Evolutionary conservation across 768 basidiomycete species (phyloP), one percentile per base, ranked within the genome.

Genomic region (Coprinopsis sp.): DNA sequence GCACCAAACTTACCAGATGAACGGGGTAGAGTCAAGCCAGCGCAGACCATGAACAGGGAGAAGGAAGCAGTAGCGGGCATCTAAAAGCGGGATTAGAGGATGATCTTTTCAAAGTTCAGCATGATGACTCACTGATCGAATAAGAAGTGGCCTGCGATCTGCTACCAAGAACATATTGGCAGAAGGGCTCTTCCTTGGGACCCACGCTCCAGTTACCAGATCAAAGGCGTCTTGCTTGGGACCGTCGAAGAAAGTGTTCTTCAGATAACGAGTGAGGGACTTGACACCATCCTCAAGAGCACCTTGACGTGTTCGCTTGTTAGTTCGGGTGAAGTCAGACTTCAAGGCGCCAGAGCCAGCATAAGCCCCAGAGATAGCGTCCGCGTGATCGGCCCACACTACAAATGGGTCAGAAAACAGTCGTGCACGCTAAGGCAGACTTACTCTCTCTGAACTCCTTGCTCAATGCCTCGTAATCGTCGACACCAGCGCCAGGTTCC

Each of bases 381-480:
- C 92, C 13, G 91, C 96, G 60, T 98, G 95, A 56, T 98, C 90
- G 21, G 96, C 86, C 96, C 96, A 99, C 70, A 97, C 95, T 98
- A 46, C 18, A 54, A 36, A 25, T 23, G 33, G 46, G 21, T 40
- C 14, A 47, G 37, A n/a, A 10, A 19, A 36, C 8, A 16, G 41
- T 30, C 37, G 25, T 21, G n/a, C 21, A 33, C 22, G 10, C 11
- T 13, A 6, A 13, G n/a, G 41, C 13, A 18, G 1, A 67, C 89
- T 58, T 55, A 98, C 95, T 78, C 64, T 94, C 86, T 58, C 95
- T 78, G 68, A 96, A 92, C 48, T 91, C 81, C 53, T 73, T 75
- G 61, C 86, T 83, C 56, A 98, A 78, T 4, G 77, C 74, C 37
- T 86, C 78, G 52, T 91, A 87, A 53, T 91, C 82, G 51, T 95